These are phyloP conservation scores for Geotrichum macrosporum DNA, from an alignment of 1,139 yeast species.

Conservation along the genomic window DNA sequence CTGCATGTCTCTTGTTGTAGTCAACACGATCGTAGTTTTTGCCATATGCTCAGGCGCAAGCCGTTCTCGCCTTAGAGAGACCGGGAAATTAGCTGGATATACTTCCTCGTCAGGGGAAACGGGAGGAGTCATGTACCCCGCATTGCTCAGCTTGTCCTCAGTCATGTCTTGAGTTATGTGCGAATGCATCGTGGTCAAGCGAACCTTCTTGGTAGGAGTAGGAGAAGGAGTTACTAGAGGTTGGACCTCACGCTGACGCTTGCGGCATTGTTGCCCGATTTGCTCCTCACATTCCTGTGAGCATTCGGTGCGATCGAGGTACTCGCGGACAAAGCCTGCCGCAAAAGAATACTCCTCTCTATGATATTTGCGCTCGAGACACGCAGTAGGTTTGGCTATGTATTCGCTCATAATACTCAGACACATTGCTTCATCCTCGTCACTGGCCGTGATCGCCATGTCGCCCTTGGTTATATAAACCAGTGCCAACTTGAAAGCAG, in stretches of 20 bases:
- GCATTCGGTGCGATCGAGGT: no score
- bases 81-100: background rate
- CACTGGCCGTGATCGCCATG: constrained; percentile 16
- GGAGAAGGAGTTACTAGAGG: constrained; percentile 5
- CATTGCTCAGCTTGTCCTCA: background rate
- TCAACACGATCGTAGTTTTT: background rate
- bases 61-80: background rate
- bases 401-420: constrained; percentile 29
- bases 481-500: constrained; percentile 70
- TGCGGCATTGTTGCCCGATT: background rate
- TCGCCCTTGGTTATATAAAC: constrained; percentile 29
- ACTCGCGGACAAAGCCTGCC: constrained; percentile 16
- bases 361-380: constrained; percentile 34
- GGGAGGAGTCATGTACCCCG: constrained; percentile 15
- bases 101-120: constrained; percentile 10
- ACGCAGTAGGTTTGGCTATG: constrained; percentile 29
- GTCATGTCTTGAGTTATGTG: no score
- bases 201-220: background rate
- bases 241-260: background rate
- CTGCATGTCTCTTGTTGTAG: constrained; percentile 5
- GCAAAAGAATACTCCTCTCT: constrained; percentile 23
- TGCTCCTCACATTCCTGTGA: no score
- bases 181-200: no score
- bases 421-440: constrained; percentile 26
- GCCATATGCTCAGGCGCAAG: background rate